phyloP scores from a whole-genome alignment of 441 rosid species.

The Adansonia gregorii region DNA sequence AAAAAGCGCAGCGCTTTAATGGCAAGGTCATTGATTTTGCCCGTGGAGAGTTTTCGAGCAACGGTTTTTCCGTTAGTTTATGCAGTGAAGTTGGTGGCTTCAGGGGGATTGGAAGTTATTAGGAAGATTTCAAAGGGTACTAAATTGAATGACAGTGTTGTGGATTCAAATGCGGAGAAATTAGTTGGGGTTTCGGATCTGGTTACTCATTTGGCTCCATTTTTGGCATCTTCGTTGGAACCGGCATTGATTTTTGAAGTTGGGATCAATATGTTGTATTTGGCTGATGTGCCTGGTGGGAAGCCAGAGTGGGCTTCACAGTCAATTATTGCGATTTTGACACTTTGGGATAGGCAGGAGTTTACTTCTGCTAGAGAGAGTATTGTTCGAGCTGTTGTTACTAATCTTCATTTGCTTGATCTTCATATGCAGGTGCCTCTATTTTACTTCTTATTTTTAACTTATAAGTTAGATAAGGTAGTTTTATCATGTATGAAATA shows the following conservation, averaged over 20 bases:
- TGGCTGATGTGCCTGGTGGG: slow-evolving; percentile 99
- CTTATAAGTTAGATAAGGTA: not conserved
- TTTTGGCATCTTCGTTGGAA: slow-evolving; percentile 87
- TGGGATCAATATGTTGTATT: slow-evolving; percentile 90
- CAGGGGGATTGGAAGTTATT: slow-evolving; percentile 77
- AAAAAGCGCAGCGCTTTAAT: slow-evolving; percentile 71
- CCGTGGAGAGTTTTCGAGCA: slow-evolving; percentile 86
- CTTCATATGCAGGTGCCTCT: slow-evolving; percentile 88
- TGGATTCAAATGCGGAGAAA: slow-evolving; percentile 84
- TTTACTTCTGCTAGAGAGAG: slow-evolving; percentile 98
- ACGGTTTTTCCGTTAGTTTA: slow-evolving; percentile 88
- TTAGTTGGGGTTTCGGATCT: slow-evolving; percentile 86
- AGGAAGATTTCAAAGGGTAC: slow-evolving; percentile 72
- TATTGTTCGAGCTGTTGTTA: slow-evolving; percentile 94
- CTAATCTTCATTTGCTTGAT: slow-evolving; percentile 91
- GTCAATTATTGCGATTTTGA: slow-evolving; percentile 89
- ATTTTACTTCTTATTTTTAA: not conserved
- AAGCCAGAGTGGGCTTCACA: slow-evolving; percentile 99
- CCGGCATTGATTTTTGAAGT: slow-evolving; percentile 96
- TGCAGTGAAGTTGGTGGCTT: slow-evolving; percentile 89
- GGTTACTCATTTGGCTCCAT: slow-evolving; percentile 90
- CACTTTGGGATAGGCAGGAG: slow-evolving; percentile 99
- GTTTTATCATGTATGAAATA: not conserved
- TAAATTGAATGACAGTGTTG: slow-evolving; percentile 45
- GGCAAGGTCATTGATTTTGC: slow-evolving; percentile 86